Percentiles rank a stretch among this genome's conserved stretches.
Evolutionary conservation across 2,329 filamentous ascomycete genomes (phyloP).

Genomic region (Alternaria sp.): DNA sequence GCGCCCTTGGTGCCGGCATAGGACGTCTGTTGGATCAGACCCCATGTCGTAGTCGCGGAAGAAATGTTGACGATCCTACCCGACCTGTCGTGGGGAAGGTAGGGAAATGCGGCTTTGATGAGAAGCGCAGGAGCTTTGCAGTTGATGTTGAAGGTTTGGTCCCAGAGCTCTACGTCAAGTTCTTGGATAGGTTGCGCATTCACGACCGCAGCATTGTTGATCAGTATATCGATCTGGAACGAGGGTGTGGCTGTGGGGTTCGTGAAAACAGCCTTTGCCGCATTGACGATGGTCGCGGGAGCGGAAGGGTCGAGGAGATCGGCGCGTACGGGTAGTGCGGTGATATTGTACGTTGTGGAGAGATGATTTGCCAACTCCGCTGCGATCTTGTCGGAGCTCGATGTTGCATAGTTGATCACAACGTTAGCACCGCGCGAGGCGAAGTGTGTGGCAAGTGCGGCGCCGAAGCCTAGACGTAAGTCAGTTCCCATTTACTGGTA

Average conservation of each 20-base stretch:
- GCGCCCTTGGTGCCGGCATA: conserved; percentile 15
- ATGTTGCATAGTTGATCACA: conserved; percentile 15
- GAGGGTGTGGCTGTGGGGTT: conserved; percentile 4
- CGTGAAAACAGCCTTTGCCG: conserved; percentile 11
- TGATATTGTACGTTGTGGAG: conserved; percentile 15
- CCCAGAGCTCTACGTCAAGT: conserved; percentile 13
- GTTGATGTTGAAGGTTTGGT: conserved; percentile 15
- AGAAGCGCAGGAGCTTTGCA: conserved; percentile 17
- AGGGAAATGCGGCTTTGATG: conserved; percentile 11
- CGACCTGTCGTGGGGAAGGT: conserved; percentile 11
- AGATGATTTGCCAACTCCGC: conserved; percentile 13
- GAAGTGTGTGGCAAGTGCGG: conserved; percentile 13
- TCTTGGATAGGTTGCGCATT: conserved; percentile 15
- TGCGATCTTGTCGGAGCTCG: conserved; percentile 8
- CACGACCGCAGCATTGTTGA: conserved; percentile 15
- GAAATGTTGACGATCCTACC: conserved; percentile 18
- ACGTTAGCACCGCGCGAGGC: conserved; percentile 13
- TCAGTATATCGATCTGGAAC: conserved; percentile 16
- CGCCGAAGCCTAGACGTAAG: conserved; percentile 11
- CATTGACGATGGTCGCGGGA: conserved; percentile 11
- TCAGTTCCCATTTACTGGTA: neutral
- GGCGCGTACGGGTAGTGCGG: conserved; percentile 12
- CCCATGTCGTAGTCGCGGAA: conserved; percentile 16
- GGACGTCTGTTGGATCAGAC: conserved; percentile 15
- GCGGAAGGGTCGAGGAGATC: conserved; percentile 14